Evolutionary conservation across 2,329 filamentous ascomycete genomes (phyloP), one percentile per base, ranked within the genome.

Genomic region (Orbilia ellipsospora): DNA sequence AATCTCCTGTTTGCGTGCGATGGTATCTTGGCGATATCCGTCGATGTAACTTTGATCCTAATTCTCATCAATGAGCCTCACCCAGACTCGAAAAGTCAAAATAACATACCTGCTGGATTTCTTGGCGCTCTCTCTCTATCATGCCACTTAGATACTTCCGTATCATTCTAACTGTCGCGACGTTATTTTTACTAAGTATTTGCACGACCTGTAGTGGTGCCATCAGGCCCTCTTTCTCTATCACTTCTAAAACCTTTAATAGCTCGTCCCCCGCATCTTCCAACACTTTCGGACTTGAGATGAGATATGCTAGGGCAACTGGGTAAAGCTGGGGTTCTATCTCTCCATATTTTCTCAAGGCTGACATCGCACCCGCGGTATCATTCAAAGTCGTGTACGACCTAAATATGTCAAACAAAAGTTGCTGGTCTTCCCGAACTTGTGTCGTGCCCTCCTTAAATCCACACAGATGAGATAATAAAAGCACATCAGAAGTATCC

Each of bases 161-260:
- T 77, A 99, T 90, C 87, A 98, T 93, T 60, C 94, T 95, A 92
- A 99, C 97, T 0, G 93, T 98, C 0, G 96, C 94, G 1, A 97
- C 92, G 4, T 90, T 88, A 78, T 91, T 92, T 62, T 87, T 87
- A 75, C 88, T 90, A 13, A 99, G 87, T 0, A 94, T 95, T 82
- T 99, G 94, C 15, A 99, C 95, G 36, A 99, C 95, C 82, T 99
- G 95, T 2, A 99, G 85, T 0, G 95, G 95, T 0, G 95, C 94
- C 92, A 99, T 95, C 44, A 99, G 87, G 0, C 92, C 90, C 79
- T 97, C 93, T 77, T 90, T 87, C 81, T 97, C 92, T 78, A 99
- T 98, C 80, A 92, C 93, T 78, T 89, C 87, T 10, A 99, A 86
- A 0, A 99, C 90, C 0, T 84, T 85, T 67, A 93, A 88, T 8